phyloP scores from a whole-genome alignment of 352 stramenopile species.

The Achlya hypogyna region DNA sequence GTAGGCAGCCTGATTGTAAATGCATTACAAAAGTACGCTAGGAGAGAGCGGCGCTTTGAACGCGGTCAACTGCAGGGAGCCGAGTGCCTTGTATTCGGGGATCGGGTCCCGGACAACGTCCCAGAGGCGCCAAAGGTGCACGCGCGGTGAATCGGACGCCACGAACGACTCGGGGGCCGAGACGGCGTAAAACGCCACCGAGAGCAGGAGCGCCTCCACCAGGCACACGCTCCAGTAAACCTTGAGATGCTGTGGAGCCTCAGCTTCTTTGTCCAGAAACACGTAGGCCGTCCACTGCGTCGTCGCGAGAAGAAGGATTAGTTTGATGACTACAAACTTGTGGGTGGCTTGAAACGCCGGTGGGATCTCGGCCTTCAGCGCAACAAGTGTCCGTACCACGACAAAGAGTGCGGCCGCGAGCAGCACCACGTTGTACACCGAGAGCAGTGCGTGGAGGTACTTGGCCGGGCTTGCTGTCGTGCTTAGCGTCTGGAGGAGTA shows the following conservation, averaged over 20 bases:
- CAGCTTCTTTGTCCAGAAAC: not conserved
- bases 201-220: not conserved
- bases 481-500: not conserved
- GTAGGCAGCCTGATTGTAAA: no score
- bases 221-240: not conserved
- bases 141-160: not conserved
- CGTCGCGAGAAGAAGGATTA: not conserved
- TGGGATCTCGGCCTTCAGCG: not conserved
- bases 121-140: not conserved
- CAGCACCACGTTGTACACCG: not conserved
- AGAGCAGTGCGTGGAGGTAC: not conserved
- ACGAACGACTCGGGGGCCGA: not conserved
- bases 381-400: not conserved
- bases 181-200: not conserved
- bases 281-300: not conserved
- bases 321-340: not conserved
- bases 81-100: not conserved
- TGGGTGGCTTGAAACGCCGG: not conserved
- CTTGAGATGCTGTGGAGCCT: not conserved
- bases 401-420: not conserved
- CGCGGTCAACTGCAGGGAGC: not conserved
- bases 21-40: no score
- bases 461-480: not conserved
- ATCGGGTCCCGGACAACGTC: not conserved
- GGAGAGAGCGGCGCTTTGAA: no score